A percentile compares a stretch with the other conserved stretches of the same genome.
phyloP scores from a whole-genome alignment of 2,329 filamentous ascomycete species.

The Fusarium hostae region DNA sequence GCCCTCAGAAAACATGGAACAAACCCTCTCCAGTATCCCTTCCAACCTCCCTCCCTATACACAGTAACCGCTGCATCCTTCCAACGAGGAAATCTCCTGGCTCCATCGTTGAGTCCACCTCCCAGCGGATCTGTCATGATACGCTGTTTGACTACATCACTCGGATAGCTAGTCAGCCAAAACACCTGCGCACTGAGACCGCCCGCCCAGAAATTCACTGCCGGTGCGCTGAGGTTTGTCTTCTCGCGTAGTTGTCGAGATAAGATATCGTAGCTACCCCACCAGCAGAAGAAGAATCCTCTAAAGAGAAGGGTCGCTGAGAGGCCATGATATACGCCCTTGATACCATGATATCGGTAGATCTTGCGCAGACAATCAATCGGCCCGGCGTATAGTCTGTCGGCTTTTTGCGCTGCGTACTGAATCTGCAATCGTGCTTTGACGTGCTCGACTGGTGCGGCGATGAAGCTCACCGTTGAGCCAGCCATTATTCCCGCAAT shows the following conservation, averaged over 20 bases:
- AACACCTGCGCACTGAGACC: slow-evolving; percentile 93
- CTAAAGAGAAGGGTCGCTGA: slow-evolving; percentile 88
- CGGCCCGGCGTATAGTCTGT: slow-evolving; percentile 85
- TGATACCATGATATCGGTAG: slow-evolving; percentile 75
- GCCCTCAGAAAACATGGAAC: slow-evolving; percentile 92
- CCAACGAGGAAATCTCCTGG: slow-evolving; percentile 78
- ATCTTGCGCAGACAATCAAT: slow-evolving; percentile 84
- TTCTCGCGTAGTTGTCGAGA: slow-evolving; percentile 72
- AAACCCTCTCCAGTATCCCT: slow-evolving; percentile 93
- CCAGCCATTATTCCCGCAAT: slow-evolving; percentile 89
- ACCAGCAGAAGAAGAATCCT: slow-evolving; percentile 97
- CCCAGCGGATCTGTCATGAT: slow-evolving; percentile 96
- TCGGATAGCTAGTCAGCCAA: slow-evolving; percentile 92
- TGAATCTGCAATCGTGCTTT: slow-evolving; percentile 95
- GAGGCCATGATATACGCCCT: slow-evolving; percentile 87
- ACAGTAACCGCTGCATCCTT: slow-evolving; percentile 81
- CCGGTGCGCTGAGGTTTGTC: slow-evolving; percentile 78
- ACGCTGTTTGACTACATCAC: slow-evolving; percentile 93
- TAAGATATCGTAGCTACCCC: slow-evolving; percentile 92
- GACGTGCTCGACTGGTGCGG: slow-evolving; percentile 93
- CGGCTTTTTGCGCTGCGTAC: slow-evolving; percentile 81
- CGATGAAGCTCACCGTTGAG: slow-evolving; percentile 90
- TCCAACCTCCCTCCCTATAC: slow-evolving; percentile 78
- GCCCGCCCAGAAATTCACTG: slow-evolving; percentile 97
- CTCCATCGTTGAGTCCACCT: slow-evolving; percentile 72